Percentiles rank a stretch among this genome's conserved stretches.
Conservation (phyloP, 768 basidiomycete genomes). For the Tremella fuciformis region DNA sequence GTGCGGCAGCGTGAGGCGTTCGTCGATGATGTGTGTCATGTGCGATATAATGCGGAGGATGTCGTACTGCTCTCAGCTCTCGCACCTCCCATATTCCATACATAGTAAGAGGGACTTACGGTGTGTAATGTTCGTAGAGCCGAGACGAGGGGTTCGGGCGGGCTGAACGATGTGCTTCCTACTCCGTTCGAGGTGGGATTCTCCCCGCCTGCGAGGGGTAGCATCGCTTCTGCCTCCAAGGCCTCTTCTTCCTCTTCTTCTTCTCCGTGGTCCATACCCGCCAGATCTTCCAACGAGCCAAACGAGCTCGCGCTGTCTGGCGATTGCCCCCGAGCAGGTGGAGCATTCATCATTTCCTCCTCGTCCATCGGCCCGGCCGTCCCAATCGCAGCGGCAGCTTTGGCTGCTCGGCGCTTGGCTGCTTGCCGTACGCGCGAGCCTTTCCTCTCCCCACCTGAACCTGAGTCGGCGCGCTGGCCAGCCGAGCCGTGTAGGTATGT, state of each 20-base stretch:
- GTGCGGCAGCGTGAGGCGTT: conserved; percentile 13
- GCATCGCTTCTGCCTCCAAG: conserved; percentile 3
- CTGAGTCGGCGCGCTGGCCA: no score
- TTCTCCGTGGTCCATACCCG: conserved; percentile 10
- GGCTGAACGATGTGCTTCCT: conserved; percentile 15
- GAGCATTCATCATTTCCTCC: conserved; percentile 32
- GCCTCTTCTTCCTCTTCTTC: conserved; percentile 21
- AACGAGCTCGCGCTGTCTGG: background rate
- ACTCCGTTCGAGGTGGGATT: conserved; percentile 22
- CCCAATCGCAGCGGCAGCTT: background rate
- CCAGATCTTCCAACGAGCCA: conserved; percentile 7
- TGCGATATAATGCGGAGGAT: conserved; percentile 17
- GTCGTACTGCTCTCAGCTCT: conserved; percentile 3
- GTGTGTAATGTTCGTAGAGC: conserved; percentile 24
- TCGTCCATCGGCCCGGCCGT: conserved; percentile 15
- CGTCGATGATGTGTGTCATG: conserved; percentile 15
- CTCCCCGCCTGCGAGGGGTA: background rate
- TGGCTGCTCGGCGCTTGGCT: background rate
- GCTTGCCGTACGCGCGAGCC: conserved; percentile 2
- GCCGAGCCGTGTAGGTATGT: background rate
- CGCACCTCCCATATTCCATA: no score
- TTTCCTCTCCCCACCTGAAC: conserved; percentile 4
- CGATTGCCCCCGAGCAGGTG: background rate
- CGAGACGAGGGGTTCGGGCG: conserved; percentile 34
- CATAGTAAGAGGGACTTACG: conserved; percentile 19